Base-by-base conservation (phyloP, 2,329 filamentous ascomycete species). In the Microascus cirrosus region DNA sequence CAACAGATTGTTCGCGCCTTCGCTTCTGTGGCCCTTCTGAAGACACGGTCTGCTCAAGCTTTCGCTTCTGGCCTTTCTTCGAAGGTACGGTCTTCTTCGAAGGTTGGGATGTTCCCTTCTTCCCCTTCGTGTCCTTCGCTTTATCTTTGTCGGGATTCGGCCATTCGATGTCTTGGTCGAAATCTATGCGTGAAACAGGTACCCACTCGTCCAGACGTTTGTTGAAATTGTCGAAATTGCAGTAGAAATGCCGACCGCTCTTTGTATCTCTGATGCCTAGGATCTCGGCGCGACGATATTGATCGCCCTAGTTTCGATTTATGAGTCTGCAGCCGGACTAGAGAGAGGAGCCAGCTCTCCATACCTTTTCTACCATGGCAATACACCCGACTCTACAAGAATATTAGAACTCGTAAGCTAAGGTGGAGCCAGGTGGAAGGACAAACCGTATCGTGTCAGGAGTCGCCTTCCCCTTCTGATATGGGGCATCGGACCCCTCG, bases 181-280 rank as follows among this genome's bases (percentile, higher is more conserved):
- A 86, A 69, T 97, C 90, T 63, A 99, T 90, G 39, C 94, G 83
- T 39, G 83, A 79, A 34, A 87, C 82, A 1, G 88, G 80, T 11
- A 99, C 86, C 94, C 94, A 99, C 77, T 99, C 94, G 75, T 82
- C 77, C 13, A 83, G 72, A 63, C 78, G 79, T 72, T 97, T 97
- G 74, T 97, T 97, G 82, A 96, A 97, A 67, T 95, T 95, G 68
- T 96, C 90, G 70, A 96, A 97, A 71, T 97, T 95, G 66, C 95
- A 95, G 72, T 96, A 96, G 68, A 93, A 96, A 58, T 89, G 88
- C 45, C 90, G 87, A 18, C 88, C 86, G 66, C 90, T 93, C 71
- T 95, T 95, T 24, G 89, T 88, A 60, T 92, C 89, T 67, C 89
- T 87, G 65, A 97, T 95, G 60, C 90, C 94, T n/a, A 99, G 77